A percentile compares a stretch with the other conserved stretches of the same genome.
phyloP scores from a whole-genome alignment of 1,284 basidiomycete species.

The Kwoniella shivajii region DNA sequence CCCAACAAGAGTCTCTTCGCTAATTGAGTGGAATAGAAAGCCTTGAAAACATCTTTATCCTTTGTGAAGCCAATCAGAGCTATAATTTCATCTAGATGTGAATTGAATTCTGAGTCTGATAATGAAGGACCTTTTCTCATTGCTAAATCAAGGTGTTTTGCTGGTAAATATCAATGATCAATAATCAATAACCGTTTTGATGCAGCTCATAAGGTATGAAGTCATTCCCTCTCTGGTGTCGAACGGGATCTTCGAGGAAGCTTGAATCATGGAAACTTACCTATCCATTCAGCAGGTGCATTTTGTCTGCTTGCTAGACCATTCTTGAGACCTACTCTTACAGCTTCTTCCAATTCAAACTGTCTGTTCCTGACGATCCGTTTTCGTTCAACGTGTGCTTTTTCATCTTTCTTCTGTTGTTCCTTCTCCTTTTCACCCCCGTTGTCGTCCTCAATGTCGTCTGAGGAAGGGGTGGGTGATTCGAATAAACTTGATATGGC shows the following conservation, averaged over 20 bases:
- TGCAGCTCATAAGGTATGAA: no score
- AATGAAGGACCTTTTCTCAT: slow-evolving; percentile 78
- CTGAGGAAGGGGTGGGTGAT: slow-evolving; percentile 23
- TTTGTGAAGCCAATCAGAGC: slow-evolving; percentile 79
- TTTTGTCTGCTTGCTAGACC: slow-evolving; percentile 80
- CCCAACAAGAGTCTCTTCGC: slow-evolving; percentile 85
- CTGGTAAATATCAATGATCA: slow-evolving; percentile 49
- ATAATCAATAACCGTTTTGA: neutral
- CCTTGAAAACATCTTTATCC: slow-evolving; percentile 91
- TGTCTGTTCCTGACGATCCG: slow-evolving; percentile 16
- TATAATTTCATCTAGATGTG: slow-evolving; percentile 73
- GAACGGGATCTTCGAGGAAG: no score
- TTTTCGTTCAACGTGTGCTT: slow-evolving; percentile 8
- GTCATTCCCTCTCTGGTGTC: no score
- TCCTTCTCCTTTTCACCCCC: slow-evolving; percentile 32
- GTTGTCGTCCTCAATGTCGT: slow-evolving; percentile 26
- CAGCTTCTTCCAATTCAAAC: slow-evolving; percentile 51
- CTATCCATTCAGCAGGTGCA: slow-evolving; percentile 90
- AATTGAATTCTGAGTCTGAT: slow-evolving; percentile 71
- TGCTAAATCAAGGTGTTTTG: slow-evolving; percentile 81
- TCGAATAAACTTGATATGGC: slow-evolving; percentile 61
- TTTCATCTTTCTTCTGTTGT: slow-evolving; percentile 5
- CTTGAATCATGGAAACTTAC: slow-evolving; percentile 31
- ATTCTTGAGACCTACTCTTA: slow-evolving; percentile 71
- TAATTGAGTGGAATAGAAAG: slow-evolving; percentile 87